Conservation (phyloP, 495 filamentous ascomycete genomes). For the Lasiosphaeriaceae sp. region DNA sequence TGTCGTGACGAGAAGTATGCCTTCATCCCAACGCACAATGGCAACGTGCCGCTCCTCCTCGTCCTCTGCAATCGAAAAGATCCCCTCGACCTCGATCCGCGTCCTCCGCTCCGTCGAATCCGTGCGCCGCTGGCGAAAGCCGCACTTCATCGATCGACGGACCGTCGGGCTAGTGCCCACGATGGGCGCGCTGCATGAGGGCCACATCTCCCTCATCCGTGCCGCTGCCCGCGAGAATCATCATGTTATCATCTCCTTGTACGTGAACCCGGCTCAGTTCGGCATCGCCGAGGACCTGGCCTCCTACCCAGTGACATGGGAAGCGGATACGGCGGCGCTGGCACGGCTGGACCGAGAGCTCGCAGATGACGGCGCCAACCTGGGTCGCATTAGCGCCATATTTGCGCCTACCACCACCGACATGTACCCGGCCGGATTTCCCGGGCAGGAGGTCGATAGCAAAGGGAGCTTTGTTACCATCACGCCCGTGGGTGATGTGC, state of each 20-base stretch:
- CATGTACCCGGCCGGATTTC: slow-evolving; percentile 85
- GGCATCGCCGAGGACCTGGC: slow-evolving; percentile 82
- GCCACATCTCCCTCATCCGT: slow-evolving; percentile 84
- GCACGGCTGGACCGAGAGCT: slow-evolving; percentile 68
- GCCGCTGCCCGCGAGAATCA: slow-evolving; percentile 80
- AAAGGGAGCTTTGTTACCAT: slow-evolving; percentile 91
- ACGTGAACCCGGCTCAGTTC: slow-evolving; percentile 96
- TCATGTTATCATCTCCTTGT: slow-evolving; percentile 83
- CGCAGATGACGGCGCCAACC: slow-evolving; percentile 44
- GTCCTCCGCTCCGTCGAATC: slow-evolving; percentile 69
- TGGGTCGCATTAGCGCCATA: slow-evolving; percentile 72
- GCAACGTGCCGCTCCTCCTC: slow-evolving; percentile 10
- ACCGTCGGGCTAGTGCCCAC: slow-evolving; percentile 88
- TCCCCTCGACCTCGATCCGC: slow-evolving; percentile 58
- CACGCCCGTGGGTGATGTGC: slow-evolving; percentile 70
- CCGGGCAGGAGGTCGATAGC: slow-evolving; percentile 71
- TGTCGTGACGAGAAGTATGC: neutral
- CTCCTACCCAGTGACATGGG: slow-evolving; percentile 89
- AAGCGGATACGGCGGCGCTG: slow-evolving; percentile 63
- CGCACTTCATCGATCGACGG: slow-evolving; percentile 62
- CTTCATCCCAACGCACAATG: slow-evolving; percentile 28
- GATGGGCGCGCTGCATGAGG: slow-evolving; percentile 92
- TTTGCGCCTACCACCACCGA: slow-evolving; percentile 78
- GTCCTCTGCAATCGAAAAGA: slow-evolving; percentile 24
- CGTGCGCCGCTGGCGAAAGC: slow-evolving; percentile 67